Percentiles rank a stretch among this genome's conserved stretches.
Evolutionary conservation across 441 rosid genomes (phyloP).

Genomic region (Omphalea diandra): DNA sequence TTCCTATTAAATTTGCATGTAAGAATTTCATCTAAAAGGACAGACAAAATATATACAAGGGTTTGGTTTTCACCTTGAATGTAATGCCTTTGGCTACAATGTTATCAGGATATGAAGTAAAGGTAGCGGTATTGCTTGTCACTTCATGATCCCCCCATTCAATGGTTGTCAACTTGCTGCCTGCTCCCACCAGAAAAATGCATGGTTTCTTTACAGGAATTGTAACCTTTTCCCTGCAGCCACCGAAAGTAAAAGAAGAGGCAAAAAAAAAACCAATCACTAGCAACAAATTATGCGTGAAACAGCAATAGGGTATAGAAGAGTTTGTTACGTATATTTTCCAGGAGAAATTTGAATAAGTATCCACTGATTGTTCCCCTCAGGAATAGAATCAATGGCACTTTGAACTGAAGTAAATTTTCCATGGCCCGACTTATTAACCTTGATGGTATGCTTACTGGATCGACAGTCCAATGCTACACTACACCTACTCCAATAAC

Average conservation of each 20-base stretch:
- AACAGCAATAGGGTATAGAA: no score
- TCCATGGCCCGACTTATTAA: conserved; percentile 28
- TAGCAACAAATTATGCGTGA: no score
- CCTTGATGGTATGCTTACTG: conserved; percentile 17
- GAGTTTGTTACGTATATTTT: conserved; percentile 26
- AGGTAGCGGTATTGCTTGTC: conserved; percentile 31
- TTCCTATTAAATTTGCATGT: no score
- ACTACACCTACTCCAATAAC: background rate
- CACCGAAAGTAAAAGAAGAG: no score
- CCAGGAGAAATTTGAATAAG: conserved; percentile 28
- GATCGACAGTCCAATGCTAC: conserved; percentile 20
- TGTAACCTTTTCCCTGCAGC: conserved; percentile 32
- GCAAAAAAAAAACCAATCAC: background rate
- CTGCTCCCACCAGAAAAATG: conserved; percentile 39
- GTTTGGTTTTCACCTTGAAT: conserved; percentile 31
- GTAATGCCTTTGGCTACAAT: conserved; percentile 32
- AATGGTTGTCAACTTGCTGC: conserved; percentile 26
- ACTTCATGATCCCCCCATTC: conserved; percentile 35
- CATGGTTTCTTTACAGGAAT: conserved; percentile 38
- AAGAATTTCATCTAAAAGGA: no score
- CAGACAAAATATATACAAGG: no score
- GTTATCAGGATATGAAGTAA: conserved; percentile 36
- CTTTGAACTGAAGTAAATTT: conserved; percentile 36
- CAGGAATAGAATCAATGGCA: conserved; percentile 39
- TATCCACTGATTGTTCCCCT: conserved; percentile 23